Evolutionary conservation across 208 protist species (phyloP), one percentile per base, ranked within the genome.

Genomic region (Naegleria lovaniensis): DNA sequence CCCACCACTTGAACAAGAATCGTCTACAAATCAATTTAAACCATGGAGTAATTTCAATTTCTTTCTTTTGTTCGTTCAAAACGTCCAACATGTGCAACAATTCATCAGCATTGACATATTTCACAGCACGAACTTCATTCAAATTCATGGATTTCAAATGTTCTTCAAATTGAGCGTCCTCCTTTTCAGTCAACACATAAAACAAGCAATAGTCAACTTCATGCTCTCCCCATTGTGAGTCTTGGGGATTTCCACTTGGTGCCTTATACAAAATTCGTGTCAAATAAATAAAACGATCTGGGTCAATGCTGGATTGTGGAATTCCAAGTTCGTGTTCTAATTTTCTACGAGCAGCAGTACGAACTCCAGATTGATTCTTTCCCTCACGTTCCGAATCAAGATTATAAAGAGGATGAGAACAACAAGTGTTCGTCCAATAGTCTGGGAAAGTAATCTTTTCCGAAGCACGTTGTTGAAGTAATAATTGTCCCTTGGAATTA

Each of bases 281-380:
- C 2, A 93, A 33, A 25, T 36, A 83, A 33, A 40, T 48, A 55
- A 93, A 91, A 6, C 41, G 15, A 16, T 85, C 29, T 22, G 5
- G 3, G 22, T 38, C 29, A 9, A 93, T 36, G 1, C 39, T n/a
- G 33, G 43, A 5, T 29, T 7, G 0, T 41, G 59, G 22, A 67
- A 93, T 92, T 41, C 92, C 92, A 7, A 93, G n/a, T 92, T 93
- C 92, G 9, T 93, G 92, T 41, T 92, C 48, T 1, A 93, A 33
- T 40, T 93, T 93, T 38, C 92, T 52, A 25, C 22, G 43, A 29
- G 90, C 83, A 48, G 92, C 92, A 43, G 7, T 15, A 33, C 52
- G 11, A 25, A 93, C 92, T 3, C 91, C 92, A 5, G 15, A 11
- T 29, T 40, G 3, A 43, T 79, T 88, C 25, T 92, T 25, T 16